phyloP scores from a whole-genome alignment of 768 basidiomycete genomes.

The Panaeolus cyanescens region DNA sequence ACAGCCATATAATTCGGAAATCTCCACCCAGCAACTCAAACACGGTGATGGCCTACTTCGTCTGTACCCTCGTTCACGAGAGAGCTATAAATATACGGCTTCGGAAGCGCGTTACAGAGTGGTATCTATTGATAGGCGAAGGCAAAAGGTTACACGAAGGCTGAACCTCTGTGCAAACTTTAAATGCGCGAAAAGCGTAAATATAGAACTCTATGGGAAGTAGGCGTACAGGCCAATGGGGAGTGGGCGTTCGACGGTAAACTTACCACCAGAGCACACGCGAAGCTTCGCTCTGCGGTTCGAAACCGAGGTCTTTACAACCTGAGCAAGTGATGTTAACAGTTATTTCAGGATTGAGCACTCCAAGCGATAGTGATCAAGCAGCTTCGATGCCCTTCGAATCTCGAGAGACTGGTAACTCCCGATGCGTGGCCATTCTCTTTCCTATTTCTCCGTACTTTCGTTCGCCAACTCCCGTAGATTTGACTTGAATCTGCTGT shows the following conservation, averaged over 20 bases:
- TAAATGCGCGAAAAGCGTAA: not conserved
- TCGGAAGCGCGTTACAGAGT: not conserved
- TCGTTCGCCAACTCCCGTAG: not conserved
- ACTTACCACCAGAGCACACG: no score
- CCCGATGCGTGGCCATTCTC: not conserved
- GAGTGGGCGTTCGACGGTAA: no score
- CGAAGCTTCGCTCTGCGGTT: no score
- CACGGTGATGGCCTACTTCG: not conserved
- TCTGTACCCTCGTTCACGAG: not conserved
- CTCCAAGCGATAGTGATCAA: not conserved
- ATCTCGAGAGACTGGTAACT: not conserved
- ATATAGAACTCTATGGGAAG: not conserved
- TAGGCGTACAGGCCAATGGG: not conserved
- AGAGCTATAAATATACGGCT: not conserved
- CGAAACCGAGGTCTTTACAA: no score
- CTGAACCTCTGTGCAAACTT: not conserved
- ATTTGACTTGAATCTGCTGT: not conserved
- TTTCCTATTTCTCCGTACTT: constrained; percentile 1
- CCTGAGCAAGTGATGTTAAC: no score
- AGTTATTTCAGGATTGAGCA: no score
- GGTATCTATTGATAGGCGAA: not conserved
- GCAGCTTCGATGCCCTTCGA: not conserved
- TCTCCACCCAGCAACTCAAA: not conserved
- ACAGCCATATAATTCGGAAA: not conserved
- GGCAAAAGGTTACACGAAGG: not conserved